phyloP scores from a whole-genome alignment of 176 grass and related monocot genomes.

The Avena insularis region DNA sequence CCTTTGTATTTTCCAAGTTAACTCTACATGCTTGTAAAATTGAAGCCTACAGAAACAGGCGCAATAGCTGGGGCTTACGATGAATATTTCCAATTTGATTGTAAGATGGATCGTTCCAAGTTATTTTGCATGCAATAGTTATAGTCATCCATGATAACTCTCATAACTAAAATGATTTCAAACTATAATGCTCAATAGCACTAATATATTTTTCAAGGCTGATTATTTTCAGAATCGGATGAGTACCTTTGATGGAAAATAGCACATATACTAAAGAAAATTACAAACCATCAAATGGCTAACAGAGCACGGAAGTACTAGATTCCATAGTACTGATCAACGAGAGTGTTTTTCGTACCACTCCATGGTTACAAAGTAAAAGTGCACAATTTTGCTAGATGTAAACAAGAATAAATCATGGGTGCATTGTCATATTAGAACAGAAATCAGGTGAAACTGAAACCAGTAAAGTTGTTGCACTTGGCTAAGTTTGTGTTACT shows the following conservation, averaged over 20 bases:
- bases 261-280: neutral
- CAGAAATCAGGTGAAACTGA: too few species aligned
- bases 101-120: neutral
- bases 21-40: neutral
- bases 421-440: neutral
- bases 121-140: neutral
- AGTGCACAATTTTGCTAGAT: neutral
- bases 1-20: neutral
- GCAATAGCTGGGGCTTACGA: neutral
- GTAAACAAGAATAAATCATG: neutral
- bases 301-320: neutral
- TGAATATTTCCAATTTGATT: conserved; percentile 1
- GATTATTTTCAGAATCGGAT: neutral
- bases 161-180: neutral
- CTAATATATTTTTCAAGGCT: neutral
- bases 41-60: neutral
- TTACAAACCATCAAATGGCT: neutral
- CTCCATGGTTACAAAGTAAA: neutral
- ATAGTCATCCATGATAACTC: neutral
- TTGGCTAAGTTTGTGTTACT: too few species aligned
- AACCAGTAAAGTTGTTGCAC: too few species aligned
- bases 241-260: neutral
- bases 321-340: neutral
- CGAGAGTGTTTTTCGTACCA: neutral
- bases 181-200: neutral